phyloP scores from a whole-genome alignment of 129 eudicot genomes.

The Artemisia tridentata region DNA sequence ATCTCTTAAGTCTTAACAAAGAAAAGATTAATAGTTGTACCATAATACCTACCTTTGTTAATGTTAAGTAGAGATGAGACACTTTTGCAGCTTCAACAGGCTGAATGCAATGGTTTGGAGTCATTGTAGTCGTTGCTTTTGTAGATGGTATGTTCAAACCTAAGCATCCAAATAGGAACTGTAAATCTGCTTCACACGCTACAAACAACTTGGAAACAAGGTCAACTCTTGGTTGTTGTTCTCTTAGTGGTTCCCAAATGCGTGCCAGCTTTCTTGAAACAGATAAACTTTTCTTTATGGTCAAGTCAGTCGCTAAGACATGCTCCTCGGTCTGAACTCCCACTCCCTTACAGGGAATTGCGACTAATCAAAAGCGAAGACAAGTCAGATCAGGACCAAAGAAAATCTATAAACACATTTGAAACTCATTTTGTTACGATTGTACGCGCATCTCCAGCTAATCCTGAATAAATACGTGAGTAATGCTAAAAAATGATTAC shows the following conservation, averaged over 20 bases:
- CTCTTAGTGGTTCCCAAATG: slow-evolving; percentile 51
- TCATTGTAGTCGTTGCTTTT: slow-evolving; percentile 22
- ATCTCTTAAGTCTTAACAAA: background rate
- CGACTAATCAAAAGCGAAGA: slow-evolving; percentile 28
- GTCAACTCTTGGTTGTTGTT: slow-evolving; percentile 37
- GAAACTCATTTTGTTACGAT: background rate
- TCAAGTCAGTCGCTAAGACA: slow-evolving; percentile 29
- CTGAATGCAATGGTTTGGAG: slow-evolving; percentile 27
- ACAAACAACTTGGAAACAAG: slow-evolving; percentile 60
- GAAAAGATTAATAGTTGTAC: background rate
- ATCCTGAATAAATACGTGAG: background rate
- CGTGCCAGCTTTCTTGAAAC: slow-evolving; percentile 45
- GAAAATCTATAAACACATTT: background rate
- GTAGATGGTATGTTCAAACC: slow-evolving; percentile 35
- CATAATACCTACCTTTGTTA: slow-evolving; percentile 48
- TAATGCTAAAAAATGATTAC: slow-evolving; percentile 9
- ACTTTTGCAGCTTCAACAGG: slow-evolving; percentile 61
- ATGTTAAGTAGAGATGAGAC: slow-evolving; percentile 58
- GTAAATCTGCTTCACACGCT: slow-evolving; percentile 70
- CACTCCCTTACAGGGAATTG: slow-evolving; percentile 38
- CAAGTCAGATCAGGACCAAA: slow-evolving; percentile 1
- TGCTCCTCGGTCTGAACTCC: slow-evolving; percentile 74
- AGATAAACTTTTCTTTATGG: slow-evolving; percentile 26
- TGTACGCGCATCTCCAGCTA: slow-evolving; percentile 20
- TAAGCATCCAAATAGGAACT: slow-evolving; percentile 60